Evolutionary conservation across 169 alveolate genomes (phyloP).

Genomic region (Eimeria necatrix): DNA sequence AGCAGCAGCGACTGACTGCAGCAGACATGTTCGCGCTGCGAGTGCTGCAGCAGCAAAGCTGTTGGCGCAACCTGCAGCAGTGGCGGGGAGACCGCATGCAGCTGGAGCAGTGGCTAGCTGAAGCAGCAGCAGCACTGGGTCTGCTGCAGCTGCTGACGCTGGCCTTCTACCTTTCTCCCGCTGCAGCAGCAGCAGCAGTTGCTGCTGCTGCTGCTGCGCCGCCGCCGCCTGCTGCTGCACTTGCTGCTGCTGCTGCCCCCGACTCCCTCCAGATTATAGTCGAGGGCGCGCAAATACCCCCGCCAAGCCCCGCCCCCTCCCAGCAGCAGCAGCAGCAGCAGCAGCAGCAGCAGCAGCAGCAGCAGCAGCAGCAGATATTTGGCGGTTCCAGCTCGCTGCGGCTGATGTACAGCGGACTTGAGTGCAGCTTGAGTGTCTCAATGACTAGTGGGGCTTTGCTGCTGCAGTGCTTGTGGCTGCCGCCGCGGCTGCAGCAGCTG

Average conservation of each 20-base stretch:
- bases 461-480: conserved; percentile 77
- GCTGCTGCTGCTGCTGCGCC: conserved; percentile 54
- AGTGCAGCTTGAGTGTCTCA: conserved; percentile 25
- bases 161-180: conserved; percentile 33
- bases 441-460: conserved; percentile 57
- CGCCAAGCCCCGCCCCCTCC: not conserved
- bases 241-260: conserved; percentile 52
- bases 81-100: conserved; percentile 52
- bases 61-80: conserved; percentile 65
- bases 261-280: not conserved
- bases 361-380: conserved; percentile 20
- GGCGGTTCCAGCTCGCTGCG: not conserved
- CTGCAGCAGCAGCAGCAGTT: not conserved
- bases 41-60: conserved; percentile 62
- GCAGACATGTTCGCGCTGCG: conserved; percentile 76
- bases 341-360: conserved; percentile 72
- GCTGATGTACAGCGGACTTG: not conserved
- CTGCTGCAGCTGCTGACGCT: conserved; percentile 76
- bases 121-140: conserved; percentile 68
- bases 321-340: conserved; percentile 56
- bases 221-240: conserved; percentile 41
- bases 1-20: conserved; percentile 24
- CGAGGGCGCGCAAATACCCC: not conserved
- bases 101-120: conserved; percentile 68
- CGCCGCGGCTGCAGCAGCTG: conserved; percentile 77